phyloP scores from a whole-genome alignment of 1,139 yeast genomes.

The Fermentozyma sake region DNA sequence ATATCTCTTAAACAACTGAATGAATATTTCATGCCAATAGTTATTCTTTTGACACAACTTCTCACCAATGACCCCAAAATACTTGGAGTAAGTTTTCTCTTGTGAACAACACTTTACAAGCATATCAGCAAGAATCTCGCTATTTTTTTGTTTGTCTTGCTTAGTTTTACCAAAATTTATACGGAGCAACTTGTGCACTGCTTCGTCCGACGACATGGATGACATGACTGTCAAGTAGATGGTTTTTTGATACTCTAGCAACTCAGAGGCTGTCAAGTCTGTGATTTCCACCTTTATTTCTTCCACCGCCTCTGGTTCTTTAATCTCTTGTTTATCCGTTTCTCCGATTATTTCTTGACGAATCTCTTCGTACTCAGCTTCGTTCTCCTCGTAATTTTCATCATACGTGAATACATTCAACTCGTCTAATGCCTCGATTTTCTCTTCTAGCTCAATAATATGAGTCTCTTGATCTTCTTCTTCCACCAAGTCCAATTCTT shows the following conservation, averaged over 20 bases:
- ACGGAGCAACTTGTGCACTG: slow-evolving; percentile 75
- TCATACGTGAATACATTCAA: slow-evolving; percentile 54
- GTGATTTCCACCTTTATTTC: slow-evolving; percentile 22
- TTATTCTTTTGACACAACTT: slow-evolving; percentile 47
- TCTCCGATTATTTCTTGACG: slow-evolving; percentile 16
- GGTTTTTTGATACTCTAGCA: slow-evolving; percentile 62
- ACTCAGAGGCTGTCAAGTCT: slow-evolving; percentile 69
- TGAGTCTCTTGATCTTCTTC: slow-evolving; percentile 63
- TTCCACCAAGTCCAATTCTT: slow-evolving; percentile 56
- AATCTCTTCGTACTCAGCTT: slow-evolving; percentile 30
- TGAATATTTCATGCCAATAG: slow-evolving; percentile 58
- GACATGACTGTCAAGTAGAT: slow-evolving; percentile 85
- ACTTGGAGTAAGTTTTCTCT: slow-evolving; percentile 83
- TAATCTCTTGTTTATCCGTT: slow-evolving; percentile 9
- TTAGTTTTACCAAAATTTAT: slow-evolving; percentile 35
- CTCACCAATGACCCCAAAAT: slow-evolving; percentile 76
- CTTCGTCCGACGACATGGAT: slow-evolving; percentile 91
- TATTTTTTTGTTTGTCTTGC: slow-evolving; percentile 26
- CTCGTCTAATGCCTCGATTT: slow-evolving; percentile 41
- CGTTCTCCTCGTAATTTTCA: slow-evolving; percentile 47
- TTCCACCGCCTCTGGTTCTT: slow-evolving; percentile 6
- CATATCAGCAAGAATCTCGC: slow-evolving; percentile 60
- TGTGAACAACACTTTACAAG: slow-evolving; percentile 80
- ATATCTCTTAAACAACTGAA: slow-evolving; percentile 48
- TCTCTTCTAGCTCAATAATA: slow-evolving; percentile 51